phyloP scores from a whole-genome alignment of 345 rosid genomes.

The Eucalyptus rudis region DNA sequence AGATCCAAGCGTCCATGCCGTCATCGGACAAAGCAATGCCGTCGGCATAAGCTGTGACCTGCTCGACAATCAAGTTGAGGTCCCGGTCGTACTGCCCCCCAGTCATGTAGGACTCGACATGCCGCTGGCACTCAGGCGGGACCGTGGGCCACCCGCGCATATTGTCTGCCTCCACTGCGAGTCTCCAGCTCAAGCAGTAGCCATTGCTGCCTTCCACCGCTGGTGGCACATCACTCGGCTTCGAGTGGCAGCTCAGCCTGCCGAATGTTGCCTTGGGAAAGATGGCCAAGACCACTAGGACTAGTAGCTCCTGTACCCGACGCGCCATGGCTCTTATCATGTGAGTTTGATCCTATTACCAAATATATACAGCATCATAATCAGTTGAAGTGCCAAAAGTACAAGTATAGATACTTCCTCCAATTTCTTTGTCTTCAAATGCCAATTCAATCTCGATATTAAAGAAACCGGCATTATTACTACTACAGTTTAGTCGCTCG shows the following conservation, averaged over 20 bases:
- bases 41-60: constrained; percentile 26
- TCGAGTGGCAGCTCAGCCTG: neutral
- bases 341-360: neutral
- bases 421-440: neutral
- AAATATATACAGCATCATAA: neutral
- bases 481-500: neutral
- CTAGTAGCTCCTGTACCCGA: neutral
- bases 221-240: neutral
- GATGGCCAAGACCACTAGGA: neutral
- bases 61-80: constrained; percentile 34
- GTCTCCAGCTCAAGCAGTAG: constrained; percentile 75
- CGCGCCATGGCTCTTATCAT: neutral
- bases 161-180: constrained; percentile 81
- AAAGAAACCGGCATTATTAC: neutral
- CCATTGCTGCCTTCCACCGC: neutral
- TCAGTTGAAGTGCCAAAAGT: neutral
- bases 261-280: neutral
- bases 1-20: constrained; percentile 80
- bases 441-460: neutral
- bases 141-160: constrained; percentile 65
- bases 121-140: constrained; percentile 41
- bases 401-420: neutral
- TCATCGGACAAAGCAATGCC: constrained; percentile 19
- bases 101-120: constrained; percentile 54
- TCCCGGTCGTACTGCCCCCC: constrained; percentile 73